These are phyloP conservation scores for Suhomyces maxii DNA, from an alignment of 1,139 yeast species.

Conservation along the genomic window DNA sequence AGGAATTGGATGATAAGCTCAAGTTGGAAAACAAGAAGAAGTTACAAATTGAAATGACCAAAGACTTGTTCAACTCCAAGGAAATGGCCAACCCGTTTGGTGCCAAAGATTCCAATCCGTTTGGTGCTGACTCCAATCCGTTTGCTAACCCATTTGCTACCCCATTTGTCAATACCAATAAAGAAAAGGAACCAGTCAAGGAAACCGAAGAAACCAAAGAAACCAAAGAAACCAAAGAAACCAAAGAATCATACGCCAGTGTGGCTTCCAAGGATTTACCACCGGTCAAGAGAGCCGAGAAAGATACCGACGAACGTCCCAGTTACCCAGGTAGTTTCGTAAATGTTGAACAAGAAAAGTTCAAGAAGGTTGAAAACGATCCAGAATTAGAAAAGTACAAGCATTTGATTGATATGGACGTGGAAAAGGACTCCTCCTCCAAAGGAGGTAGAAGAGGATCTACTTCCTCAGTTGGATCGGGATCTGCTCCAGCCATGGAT, in stretches of 20 bases:
- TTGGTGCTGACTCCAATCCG: conserved; percentile 13
- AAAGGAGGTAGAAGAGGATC: conserved; percentile 14
- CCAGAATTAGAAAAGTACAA: conserved; percentile 48
- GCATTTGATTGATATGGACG: conserved; percentile 50
- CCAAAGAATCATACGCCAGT: conserved; percentile 25
- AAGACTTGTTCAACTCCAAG: conserved; percentile 36
- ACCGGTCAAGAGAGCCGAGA: neutral
- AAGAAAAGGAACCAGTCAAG: neutral
- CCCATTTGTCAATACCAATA: conserved; percentile 2
- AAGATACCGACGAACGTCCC: conserved; percentile 31
- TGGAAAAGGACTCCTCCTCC: conserved; percentile 10
- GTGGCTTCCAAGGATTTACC: conserved; percentile 19
- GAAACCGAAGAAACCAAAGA: conserved; percentile 3
- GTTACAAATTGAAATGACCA: conserved; percentile 42
- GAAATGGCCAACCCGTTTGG: conserved; percentile 31
- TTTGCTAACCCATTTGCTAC: conserved; percentile 36
- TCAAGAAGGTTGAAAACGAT: conserved; percentile 37
- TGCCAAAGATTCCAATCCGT: conserved; percentile 22
- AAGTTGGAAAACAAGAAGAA: conserved; percentile 23
- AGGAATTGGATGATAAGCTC: conserved; percentile 25
- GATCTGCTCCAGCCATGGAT: conserved; percentile 23
- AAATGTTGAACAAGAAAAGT: conserved; percentile 66
- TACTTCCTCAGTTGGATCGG: conserved; percentile 20
- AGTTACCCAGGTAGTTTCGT: conserved; percentile 63
- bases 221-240: conserved; percentile 3